Percentiles rank a stretch among this genome's conserved stretches.
These are phyloP conservation scores for Linnemannia hyalina DNA, from an alignment of 192 early-diverging fungal species.

Conservation along the genomic window DNA sequence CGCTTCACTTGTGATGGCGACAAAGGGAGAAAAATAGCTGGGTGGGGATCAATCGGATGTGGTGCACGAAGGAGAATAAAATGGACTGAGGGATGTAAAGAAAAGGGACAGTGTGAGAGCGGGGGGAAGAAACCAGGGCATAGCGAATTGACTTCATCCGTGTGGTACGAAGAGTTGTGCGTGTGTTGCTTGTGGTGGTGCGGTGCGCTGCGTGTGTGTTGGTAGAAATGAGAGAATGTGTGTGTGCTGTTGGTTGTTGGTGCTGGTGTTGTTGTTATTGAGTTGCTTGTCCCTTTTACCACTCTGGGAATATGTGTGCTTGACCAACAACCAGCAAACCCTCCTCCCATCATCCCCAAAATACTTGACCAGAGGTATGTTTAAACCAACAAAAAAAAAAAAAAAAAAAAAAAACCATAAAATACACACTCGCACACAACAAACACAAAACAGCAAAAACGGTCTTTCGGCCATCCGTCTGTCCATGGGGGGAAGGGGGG, in stretches of 20 bases:
- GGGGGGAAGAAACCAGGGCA: neutral
- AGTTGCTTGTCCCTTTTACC: neutral
- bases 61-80: neutral
- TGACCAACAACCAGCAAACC: neutral
- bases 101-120: neutral
- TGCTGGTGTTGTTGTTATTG: neutral
- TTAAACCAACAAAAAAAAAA: neutral
- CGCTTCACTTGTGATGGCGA: neutral
- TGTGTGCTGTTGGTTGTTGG: neutral
- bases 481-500: neutral
- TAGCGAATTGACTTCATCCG: neutral
- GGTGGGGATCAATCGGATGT: neutral
- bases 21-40: neutral
- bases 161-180: neutral
- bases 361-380: slow-evolving; percentile 2
- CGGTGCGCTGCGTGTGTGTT: neutral
- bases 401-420: neutral
- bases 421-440: too few species aligned
- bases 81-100: neutral
- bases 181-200: neutral
- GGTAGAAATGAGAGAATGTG: neutral
- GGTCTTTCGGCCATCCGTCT: slow-evolving; percentile 6
- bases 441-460: neutral
- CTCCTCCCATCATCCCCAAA: slow-evolving; percentile 1
- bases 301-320: neutral